Conservation (phyloP, 2,329 filamentous ascomycete species). For the Aureobasidium sp. region DNA sequence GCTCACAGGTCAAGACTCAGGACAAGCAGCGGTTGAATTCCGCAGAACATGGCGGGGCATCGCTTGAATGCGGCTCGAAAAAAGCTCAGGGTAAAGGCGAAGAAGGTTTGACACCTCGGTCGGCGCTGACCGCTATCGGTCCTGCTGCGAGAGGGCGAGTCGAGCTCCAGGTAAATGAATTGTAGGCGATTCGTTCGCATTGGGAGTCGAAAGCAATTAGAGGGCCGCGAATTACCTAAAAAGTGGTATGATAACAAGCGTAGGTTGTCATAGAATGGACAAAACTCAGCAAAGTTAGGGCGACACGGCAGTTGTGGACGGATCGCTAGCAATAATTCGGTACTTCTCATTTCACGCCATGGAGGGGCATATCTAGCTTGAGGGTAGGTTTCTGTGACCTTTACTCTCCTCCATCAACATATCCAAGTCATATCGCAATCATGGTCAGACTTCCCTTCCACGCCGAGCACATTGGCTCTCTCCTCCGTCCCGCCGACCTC, state of each 20-base stretch:
- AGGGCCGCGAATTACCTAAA: neutral
- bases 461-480: conserved; percentile 65
- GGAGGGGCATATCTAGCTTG: conserved; percentile 7
- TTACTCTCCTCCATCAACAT: neutral
- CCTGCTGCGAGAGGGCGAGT: neutral
- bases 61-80: conserved; percentile 2
- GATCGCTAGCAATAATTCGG: conserved; percentile 3
- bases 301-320: conserved; percentile 3
- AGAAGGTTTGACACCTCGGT: conserved; percentile 4
- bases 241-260: neutral
- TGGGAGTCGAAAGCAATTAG: neutral
- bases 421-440: neutral
- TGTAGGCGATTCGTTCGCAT: neutral
- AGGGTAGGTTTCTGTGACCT: neutral
- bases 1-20: neutral
- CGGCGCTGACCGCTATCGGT: conserved; percentile 8
- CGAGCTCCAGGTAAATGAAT: neutral
- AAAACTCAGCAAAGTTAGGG: conserved; percentile 1
- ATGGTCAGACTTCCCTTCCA: conserved; percentile 50
- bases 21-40: neutral
- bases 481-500: conserved; percentile 57
- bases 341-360: neutral
- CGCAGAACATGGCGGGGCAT: neutral
- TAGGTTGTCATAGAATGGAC: conserved; percentile 10
- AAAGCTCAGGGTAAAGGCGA: neutral